phyloP scores from a whole-genome alignment of 1,284 basidiomycete species.

The Naganishia sp. region DNA sequence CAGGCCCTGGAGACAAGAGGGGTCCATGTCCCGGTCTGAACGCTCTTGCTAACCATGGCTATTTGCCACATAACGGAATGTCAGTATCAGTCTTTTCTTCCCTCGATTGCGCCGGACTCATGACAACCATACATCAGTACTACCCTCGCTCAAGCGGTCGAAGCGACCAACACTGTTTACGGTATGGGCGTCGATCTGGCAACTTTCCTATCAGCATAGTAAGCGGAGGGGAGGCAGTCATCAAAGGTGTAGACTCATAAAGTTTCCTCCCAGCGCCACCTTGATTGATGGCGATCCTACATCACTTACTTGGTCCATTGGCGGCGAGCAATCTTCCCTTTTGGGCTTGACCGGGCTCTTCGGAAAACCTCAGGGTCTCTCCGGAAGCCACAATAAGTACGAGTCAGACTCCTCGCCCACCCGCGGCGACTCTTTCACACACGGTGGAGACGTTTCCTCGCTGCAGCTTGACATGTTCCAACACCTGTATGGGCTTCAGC shows the following conservation, averaged over 20 bases:
- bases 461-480: conserved; percentile 26
- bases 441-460: conserved; percentile 3
- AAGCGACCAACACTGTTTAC: conserved; percentile 20
- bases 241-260: background rate
- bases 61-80: conserved; percentile 23
- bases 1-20: conserved; percentile 18
- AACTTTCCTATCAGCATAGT: conserved; percentile 27
- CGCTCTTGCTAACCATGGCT: conserved; percentile 26
- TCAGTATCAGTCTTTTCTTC: background rate
- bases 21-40: conserved; percentile 28
- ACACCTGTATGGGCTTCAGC: conserved; percentile 22
- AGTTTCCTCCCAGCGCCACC: background rate
- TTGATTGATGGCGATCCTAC: conserved; percentile 24
- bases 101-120: too few species aligned
- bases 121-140: background rate
- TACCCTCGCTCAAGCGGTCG: conserved; percentile 14
- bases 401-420: conserved; percentile 23
- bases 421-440: conserved; percentile 18
- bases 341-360: conserved; percentile 19
- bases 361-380: conserved; percentile 14
- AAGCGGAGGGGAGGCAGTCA: background rate
- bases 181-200: conserved; percentile 28
- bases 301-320: conserved; percentile 23
- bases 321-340: conserved; percentile 15
- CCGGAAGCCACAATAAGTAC: conserved; percentile 31